phyloP scores from a whole-genome alignment of 768 basidiomycete species.

The Kwoniella sp. region DNA sequence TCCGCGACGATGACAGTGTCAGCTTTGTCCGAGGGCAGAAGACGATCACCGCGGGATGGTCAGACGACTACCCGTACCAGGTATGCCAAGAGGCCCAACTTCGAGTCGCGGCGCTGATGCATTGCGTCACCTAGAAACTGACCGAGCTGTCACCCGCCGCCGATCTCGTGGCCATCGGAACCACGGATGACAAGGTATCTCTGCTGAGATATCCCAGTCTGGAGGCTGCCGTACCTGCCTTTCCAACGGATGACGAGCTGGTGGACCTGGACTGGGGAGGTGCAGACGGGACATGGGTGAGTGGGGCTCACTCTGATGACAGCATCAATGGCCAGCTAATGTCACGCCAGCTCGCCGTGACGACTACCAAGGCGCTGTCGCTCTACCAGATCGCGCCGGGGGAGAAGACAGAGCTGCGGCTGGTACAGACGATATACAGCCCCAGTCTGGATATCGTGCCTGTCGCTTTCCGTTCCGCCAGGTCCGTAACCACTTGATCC shows the following conservation, averaged over 20 bases:
- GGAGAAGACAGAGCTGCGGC: slow-evolving; percentile 16
- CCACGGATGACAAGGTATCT: slow-evolving; percentile 66
- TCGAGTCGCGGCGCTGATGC: not conserved
- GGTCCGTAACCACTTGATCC: slow-evolving; percentile 23
- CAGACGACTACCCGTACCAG: slow-evolving; percentile 71
- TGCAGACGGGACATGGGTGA: slow-evolving; percentile 50
- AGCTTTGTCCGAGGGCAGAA: slow-evolving; percentile 55
- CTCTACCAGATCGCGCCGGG: slow-evolving; percentile 31
- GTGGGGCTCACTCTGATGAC: slow-evolving; percentile 1
- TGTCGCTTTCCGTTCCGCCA: slow-evolving; percentile 43
- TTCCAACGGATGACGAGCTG: slow-evolving; percentile 63
- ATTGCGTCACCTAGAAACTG: slow-evolving; percentile 63
- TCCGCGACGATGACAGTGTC: slow-evolving; percentile 60
- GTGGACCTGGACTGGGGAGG: slow-evolving; percentile 78
- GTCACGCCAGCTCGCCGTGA: slow-evolving; percentile 37
- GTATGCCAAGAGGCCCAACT: slow-evolving; percentile 53
- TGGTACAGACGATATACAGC: slow-evolving; percentile 37
- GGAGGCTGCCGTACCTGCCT: slow-evolving; percentile 52
- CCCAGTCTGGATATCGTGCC: slow-evolving; percentile 40
- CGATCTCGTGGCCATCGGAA: slow-evolving; percentile 61
- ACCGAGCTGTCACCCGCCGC: slow-evolving; percentile 72
- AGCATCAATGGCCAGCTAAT: not conserved
- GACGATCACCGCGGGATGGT: slow-evolving; percentile 61
- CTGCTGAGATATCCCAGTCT: slow-evolving; percentile 66
- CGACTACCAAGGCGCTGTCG: slow-evolving; percentile 33